Conservation (phyloP, 2,329 filamentous ascomycete species). For the Alternaria brassicae region DNA sequence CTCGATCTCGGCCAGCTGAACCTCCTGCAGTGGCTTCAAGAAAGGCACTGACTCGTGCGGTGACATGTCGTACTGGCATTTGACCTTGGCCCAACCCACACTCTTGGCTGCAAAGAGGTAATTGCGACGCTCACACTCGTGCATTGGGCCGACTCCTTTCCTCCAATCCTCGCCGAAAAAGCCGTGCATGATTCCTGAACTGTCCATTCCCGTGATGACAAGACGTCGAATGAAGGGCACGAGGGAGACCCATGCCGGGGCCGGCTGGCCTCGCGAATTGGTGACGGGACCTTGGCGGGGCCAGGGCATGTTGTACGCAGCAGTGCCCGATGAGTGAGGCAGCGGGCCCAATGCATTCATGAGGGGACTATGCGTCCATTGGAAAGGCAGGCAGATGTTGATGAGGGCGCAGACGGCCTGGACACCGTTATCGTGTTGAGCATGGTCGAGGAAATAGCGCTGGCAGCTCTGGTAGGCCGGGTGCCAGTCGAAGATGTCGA, state of each 20-base stretch:
- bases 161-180: slow-evolving; percentile 97
- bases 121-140: slow-evolving; percentile 90
- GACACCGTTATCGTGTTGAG: slow-evolving; percentile 81
- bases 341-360: slow-evolving; percentile 44
- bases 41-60: slow-evolving; percentile 87
- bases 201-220: slow-evolving; percentile 90
- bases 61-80: slow-evolving; percentile 87
- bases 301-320: slow-evolving; percentile 51
- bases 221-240: slow-evolving; percentile 90
- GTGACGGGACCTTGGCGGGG: slow-evolving; percentile 52
- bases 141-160: slow-evolving; percentile 78
- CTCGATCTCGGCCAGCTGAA: slow-evolving; percentile 80
- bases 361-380: slow-evolving; percentile 66
- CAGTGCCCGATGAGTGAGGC: slow-evolving; percentile 42
- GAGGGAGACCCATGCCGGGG: slow-evolving; percentile 67
- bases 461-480: slow-evolving; percentile 89
- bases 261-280: slow-evolving; percentile 46
- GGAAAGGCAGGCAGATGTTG: slow-evolving; percentile 90
- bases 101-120: slow-evolving; percentile 96
- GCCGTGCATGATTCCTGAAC: slow-evolving; percentile 83
- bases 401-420: slow-evolving; percentile 89
- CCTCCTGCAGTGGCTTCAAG: slow-evolving; percentile 78
- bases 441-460: slow-evolving; percentile 88
- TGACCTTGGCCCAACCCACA: slow-evolving; percentile 86
- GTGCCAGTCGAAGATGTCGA: slow-evolving; percentile 93